A percentile compares a stretch with the other conserved stretches of the same genome.
These are phyloP conservation scores for Rickenella mellea DNA, from an alignment of 768 basidiomycete genomes.

Conservation along the genomic window DNA sequence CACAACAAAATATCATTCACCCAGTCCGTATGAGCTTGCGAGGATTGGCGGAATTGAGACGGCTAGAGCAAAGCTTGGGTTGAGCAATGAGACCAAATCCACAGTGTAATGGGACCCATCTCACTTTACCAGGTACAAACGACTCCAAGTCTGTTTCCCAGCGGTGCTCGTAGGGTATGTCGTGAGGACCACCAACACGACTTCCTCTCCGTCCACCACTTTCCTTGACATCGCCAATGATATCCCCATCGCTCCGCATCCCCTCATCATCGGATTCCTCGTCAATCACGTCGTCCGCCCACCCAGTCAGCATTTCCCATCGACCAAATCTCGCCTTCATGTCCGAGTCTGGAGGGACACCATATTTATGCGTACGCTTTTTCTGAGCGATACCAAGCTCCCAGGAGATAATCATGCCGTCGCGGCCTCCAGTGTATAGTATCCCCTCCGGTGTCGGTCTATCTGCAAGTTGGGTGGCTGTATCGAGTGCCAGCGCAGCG, in stretches of 20 bases:
- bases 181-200: conserved; percentile 14
- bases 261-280: conserved; percentile 54
- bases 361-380: conserved; percentile 25
- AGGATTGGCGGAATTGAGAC: conserved; percentile 75
- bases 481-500: conserved; percentile 80
- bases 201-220: conserved; percentile 23
- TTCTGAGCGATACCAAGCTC: conserved; percentile 66
- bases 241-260: conserved; percentile 64
- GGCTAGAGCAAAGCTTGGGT: conserved; percentile 22
- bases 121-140: conserved; percentile 29
- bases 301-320: conserved; percentile 83
- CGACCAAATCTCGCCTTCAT: conserved; percentile 24
- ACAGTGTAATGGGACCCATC: conserved; percentile 27
- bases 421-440: conserved; percentile 81
- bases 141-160: conserved; percentile 70
- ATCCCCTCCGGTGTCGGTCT: conserved; percentile 71
- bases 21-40: conserved; percentile 91
- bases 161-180: conserved; percentile 55
- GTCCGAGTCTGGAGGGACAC: conserved; percentile 9
- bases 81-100: conserved; percentile 1
- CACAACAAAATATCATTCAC: conserved; percentile 90
- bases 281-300: conserved; percentile 60
- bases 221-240: conserved; percentile 62
- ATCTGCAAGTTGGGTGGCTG: conserved; percentile 67
- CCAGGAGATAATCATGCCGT: conserved; percentile 84